Conservation (phyloP, 2,329 filamentous ascomycete species). For the Aspergillus bombycis region DNA sequence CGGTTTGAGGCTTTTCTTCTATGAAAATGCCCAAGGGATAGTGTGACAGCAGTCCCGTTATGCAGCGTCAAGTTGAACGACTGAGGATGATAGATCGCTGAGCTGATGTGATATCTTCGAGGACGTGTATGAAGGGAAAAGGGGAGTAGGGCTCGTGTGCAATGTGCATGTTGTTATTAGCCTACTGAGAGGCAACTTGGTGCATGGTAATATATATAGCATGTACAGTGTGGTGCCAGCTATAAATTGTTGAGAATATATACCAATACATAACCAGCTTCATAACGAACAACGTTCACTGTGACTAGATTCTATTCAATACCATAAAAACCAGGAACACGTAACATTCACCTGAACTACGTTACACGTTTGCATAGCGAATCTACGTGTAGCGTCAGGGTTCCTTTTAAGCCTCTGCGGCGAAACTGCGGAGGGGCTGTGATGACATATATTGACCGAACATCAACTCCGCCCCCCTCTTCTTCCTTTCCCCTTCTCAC, state of each 20-base stretch:
- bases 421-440: conserved; percentile 15
- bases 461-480: conserved; percentile 18
- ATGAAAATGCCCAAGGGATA: neutral
- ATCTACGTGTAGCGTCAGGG: neutral
- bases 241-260: neutral
- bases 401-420: neutral
- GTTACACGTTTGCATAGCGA: neutral
- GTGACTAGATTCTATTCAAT: neutral
- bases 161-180: neutral
- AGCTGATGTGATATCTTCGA: neutral
- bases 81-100: neutral
- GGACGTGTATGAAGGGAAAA: too few species aligned
- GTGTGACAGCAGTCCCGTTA: neutral
- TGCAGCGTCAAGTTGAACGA: neutral
- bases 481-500: conserved; percentile 14
- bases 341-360: neutral
- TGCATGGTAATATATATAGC: too few species aligned
- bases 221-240: neutral
- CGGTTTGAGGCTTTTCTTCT: neutral
- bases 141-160: neutral
- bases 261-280: neutral
- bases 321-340: neutral
- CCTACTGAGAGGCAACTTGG: neutral
- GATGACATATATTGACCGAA: conserved; percentile 18
- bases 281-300: neutral